Percentiles rank a stretch among this genome's conserved stretches.
phyloP scores from a whole-genome alignment of 23 red algal species.

The Gracilaria gracilis region DNA sequence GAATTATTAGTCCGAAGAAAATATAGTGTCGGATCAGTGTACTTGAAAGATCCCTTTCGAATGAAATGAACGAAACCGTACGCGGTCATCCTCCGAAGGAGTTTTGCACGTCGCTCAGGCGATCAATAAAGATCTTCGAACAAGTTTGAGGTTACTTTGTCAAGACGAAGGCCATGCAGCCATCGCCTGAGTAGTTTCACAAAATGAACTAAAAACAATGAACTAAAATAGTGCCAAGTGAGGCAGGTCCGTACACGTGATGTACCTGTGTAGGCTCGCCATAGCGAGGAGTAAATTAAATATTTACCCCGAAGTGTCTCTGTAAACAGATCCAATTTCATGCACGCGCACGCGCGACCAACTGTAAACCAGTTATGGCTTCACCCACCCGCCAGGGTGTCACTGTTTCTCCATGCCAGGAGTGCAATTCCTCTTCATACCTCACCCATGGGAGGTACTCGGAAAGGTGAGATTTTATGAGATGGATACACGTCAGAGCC shows the following conservation, averaged over 20 bases:
- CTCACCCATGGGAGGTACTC: too few relatives aligned
- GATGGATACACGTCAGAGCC: too few relatives aligned
- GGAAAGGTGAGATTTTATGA: too few relatives aligned
- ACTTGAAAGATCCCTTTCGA: neutral
- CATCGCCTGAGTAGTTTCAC: neutral
- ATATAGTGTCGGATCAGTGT: neutral
- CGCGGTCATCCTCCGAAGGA: neutral
- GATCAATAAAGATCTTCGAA: neutral
- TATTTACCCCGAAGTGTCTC: neutral
- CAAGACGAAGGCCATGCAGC: neutral
- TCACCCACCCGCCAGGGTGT: neutral
- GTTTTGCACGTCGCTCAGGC: neutral
- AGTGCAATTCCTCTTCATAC: neutral
- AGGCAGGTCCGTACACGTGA: neutral
- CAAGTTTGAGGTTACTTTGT: neutral
- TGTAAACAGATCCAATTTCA: neutral
- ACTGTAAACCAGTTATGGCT: neutral
- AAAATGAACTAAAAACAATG: neutral
- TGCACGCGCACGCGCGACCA: neutral
- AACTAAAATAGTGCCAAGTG: neutral
- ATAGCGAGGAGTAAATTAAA: neutral
- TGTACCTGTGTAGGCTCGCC: neutral
- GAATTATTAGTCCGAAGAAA: neutral
- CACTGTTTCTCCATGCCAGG: neutral
- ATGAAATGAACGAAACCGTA: neutral